These are phyloP conservation scores for Magnolia officinalis DNA, from an alignment of 164 flowering plant species.

Conservation along the genomic window DNA sequence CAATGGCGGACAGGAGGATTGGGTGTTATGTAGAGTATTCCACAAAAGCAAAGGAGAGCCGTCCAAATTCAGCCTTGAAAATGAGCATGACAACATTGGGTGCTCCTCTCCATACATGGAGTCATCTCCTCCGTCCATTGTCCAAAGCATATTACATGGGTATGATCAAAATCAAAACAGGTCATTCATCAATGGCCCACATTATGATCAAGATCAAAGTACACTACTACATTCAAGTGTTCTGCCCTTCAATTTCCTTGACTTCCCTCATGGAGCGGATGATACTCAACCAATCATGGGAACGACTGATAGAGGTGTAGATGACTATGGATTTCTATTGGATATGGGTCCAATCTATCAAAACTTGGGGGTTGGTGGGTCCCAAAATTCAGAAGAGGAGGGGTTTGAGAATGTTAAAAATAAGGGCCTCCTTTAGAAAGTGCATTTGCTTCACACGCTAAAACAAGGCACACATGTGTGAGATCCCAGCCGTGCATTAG, in stretches of 20 bases:
- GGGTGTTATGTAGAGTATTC: conserved; percentile 83
- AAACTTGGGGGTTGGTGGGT: conserved; percentile 24
- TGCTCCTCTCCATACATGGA: conserved; percentile 11
- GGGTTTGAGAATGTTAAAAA: conserved; percentile 9
- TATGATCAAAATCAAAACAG: conserved; percentile 8
- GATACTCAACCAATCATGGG: conserved; percentile 3
- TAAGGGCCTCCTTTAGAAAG: no score
- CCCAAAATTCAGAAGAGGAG: conserved; percentile 30
- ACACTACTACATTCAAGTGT: conserved; percentile 18
- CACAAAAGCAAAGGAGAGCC: conserved; percentile 46
- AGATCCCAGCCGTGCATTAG: no score
- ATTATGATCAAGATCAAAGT: conserved; percentile 10
- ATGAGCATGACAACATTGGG: conserved; percentile 16
- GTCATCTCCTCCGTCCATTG: conserved; percentile 14
- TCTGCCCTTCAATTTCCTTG: conserved; percentile 20
- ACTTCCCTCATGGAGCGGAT: conserved; percentile 16
- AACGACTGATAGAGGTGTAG: conserved; percentile 17
- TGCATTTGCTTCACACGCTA: no score
- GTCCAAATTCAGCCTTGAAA: conserved; percentile 14
- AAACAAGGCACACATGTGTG: no score
- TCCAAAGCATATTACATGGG: conserved; percentile 15
- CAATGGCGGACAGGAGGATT: conserved; percentile 55
- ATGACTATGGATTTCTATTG: conserved; percentile 44
- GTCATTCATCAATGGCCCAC: conserved; percentile 10
- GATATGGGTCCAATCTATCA: conserved; percentile 40